phyloP scores from a whole-genome alignment of 2,329 filamentous ascomycete species.

The Daldinia sp. region DNA sequence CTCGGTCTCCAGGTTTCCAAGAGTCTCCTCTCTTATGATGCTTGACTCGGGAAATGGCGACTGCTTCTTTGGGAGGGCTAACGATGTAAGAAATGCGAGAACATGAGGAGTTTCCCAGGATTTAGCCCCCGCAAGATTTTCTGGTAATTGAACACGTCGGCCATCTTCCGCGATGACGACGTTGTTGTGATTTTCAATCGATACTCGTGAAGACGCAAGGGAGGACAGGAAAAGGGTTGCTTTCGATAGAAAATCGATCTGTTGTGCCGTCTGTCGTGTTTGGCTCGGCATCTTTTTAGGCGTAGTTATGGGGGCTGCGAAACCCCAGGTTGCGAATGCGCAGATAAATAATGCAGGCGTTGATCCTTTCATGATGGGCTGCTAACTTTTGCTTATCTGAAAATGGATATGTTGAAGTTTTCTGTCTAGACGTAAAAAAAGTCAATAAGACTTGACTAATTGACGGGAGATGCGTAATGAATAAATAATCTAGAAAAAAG shows the following conservation, averaged over 20 bases:
- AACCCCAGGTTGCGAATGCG: conserved; percentile 18
- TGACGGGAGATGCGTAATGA: neutral
- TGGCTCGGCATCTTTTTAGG: conserved; percentile 19
- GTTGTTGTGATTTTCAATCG: conserved; percentile 19
- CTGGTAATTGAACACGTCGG: conserved; percentile 27
- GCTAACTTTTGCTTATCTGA: conserved; percentile 8
- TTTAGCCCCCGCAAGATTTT: conserved; percentile 29
- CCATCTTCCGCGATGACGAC: conserved; percentile 28
- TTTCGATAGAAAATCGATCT: neutral
- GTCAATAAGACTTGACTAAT: neutral
- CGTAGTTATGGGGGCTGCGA: conserved; percentile 32
- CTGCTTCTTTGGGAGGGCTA: conserved; percentile 36
- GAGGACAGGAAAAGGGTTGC: conserved; percentile 9
- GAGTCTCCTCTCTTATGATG: conserved; percentile 44
- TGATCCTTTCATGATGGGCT: conserved; percentile 31
- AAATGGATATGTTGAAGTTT: neutral
- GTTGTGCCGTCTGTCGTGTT: conserved; percentile 14
- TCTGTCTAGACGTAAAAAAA: neutral
- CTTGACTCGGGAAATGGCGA: conserved; percentile 42
- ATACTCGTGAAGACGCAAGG: conserved; percentile 9
- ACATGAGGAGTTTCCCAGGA: conserved; percentile 36
- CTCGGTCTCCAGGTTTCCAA: conserved; percentile 37
- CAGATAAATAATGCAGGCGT: conserved; percentile 23
- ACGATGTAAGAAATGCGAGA: conserved; percentile 34
- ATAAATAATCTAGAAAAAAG: conserved; percentile 14